Percentiles rank a stretch among this genome's conserved stretches.
Evolutionary conservation across 306 rosid species (phyloP).

Genomic region (Cicer chorassanicum): DNA sequence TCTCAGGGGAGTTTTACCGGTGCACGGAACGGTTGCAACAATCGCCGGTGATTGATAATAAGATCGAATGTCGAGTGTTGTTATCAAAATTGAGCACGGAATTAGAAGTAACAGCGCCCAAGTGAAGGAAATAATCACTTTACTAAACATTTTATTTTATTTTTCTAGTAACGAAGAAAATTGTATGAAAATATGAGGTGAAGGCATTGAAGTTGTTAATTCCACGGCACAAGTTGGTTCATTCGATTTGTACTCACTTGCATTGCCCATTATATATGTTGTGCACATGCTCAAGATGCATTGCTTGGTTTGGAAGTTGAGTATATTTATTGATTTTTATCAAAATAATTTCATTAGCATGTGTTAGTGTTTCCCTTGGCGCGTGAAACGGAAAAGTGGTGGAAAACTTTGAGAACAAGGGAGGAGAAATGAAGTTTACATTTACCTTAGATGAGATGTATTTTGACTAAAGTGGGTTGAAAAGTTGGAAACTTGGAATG

Average conservation of each 20-base stretch:
- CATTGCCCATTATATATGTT: background rate
- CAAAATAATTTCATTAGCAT: background rate
- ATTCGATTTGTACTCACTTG: background rate
- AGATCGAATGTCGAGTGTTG: constrained; percentile 60
- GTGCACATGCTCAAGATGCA: constrained; percentile 16
- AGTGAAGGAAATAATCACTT: constrained; percentile 48
- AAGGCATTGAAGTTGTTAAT: background rate
- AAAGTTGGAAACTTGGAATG: too few species aligned
- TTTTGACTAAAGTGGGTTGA: too few species aligned
- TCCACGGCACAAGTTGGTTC: background rate
- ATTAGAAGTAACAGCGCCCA: constrained; percentile 51
- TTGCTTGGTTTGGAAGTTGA: constrained; percentile 24
- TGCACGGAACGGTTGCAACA: constrained; percentile 44
- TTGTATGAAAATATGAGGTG: background rate
- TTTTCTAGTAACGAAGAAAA: background rate
- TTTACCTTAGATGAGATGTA: background rate
- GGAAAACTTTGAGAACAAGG: constrained; percentile 3
- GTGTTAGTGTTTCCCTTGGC: background rate
- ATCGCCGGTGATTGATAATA: constrained; percentile 48
- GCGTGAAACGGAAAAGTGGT: background rate
- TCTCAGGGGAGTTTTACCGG: constrained; percentile 46
- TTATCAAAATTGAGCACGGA: constrained; percentile 57
- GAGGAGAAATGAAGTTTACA: background rate
- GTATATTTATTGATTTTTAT: background rate
- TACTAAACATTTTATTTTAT: constrained; percentile 49